Percentiles rank a stretch among this genome's conserved stretches.
Evolutionary conservation across 2,329 filamentous ascomycete genomes (phyloP).

Genomic region (Fusarium euwallaceae): DNA sequence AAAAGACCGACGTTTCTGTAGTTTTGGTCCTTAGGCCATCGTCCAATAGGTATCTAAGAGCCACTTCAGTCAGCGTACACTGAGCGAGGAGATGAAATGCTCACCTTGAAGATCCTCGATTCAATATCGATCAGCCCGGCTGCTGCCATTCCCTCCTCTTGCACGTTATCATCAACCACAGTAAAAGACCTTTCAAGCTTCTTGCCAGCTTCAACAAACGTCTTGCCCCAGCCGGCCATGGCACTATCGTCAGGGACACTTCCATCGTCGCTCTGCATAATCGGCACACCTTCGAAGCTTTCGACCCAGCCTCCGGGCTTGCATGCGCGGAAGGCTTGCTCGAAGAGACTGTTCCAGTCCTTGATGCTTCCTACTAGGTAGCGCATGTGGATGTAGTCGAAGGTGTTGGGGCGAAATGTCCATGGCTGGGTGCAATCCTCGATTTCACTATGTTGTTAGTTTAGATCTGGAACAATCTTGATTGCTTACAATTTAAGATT

Average conservation of each 20-base stretch:
- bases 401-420: slow-evolving; percentile 50
- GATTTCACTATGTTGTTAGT: slow-evolving; percentile 5
- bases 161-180: not conserved
- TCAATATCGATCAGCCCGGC: slow-evolving; percentile 12
- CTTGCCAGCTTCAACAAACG: not conserved
- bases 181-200: not conserved
- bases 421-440: slow-evolving; percentile 49
- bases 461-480: not conserved
- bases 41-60: slow-evolving; percentile 9
- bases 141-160: not conserved
- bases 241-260: not conserved
- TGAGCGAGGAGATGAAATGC: not conserved
- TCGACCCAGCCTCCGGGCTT: slow-evolving; percentile 65
- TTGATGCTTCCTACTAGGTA: slow-evolving; percentile 67
- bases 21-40: slow-evolving; percentile 15
- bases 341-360: slow-evolving; percentile 67
- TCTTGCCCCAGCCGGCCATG: not conserved
- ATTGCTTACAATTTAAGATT: slow-evolving; percentile 57
- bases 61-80: not conserved
- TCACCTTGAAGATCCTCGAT: slow-evolving; percentile 8
- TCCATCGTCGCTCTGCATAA: not conserved
- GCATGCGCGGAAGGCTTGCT: slow-evolving; percentile 63
- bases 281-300: slow-evolving; percentile 25
- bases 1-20: slow-evolving; percentile 7
- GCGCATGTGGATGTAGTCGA: slow-evolving; percentile 72